Conservation (phyloP, 306 rosid genomes). For the Lathyrus aphaca region DNA sequence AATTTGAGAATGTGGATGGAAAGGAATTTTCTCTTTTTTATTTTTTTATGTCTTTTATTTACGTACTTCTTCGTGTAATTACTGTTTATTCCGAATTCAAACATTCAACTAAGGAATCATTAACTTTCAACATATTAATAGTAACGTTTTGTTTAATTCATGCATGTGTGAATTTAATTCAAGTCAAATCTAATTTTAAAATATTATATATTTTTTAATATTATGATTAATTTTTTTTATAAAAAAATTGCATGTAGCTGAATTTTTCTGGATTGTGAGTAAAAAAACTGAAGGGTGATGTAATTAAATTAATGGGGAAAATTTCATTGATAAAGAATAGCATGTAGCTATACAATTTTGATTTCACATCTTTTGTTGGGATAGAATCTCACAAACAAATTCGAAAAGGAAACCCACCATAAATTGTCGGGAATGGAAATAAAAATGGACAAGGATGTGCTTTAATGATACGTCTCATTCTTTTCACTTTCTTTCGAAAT, state of each 20-base stretch:
- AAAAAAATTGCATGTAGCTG: too few species aligned
- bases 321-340: neutral
- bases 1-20: neutral
- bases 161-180: too few species aligned
- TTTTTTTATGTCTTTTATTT: neutral
- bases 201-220: too few species aligned
- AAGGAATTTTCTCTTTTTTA: neutral
- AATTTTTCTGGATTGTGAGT: too few species aligned
- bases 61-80: neutral
- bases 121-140: too few species aligned
- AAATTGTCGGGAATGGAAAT: neutral
- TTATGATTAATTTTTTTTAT: too few species aligned
- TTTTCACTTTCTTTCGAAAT: neutral
- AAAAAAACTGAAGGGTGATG: too few species aligned
- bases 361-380: neutral
- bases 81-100: too few species aligned
- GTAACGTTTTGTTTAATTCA: too few species aligned
- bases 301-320: neutral
- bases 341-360: neutral
- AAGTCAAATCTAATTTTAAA: too few species aligned
- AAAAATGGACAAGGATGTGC: neutral
- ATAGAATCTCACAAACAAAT: slow-evolving; percentile 8
- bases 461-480: neutral
- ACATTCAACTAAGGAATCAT: too few species aligned
- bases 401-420: slow-evolving; percentile 10